Evolutionary conservation across 805 yeast species (phyloP).

Genomic region (Pichia eremophila): DNA sequence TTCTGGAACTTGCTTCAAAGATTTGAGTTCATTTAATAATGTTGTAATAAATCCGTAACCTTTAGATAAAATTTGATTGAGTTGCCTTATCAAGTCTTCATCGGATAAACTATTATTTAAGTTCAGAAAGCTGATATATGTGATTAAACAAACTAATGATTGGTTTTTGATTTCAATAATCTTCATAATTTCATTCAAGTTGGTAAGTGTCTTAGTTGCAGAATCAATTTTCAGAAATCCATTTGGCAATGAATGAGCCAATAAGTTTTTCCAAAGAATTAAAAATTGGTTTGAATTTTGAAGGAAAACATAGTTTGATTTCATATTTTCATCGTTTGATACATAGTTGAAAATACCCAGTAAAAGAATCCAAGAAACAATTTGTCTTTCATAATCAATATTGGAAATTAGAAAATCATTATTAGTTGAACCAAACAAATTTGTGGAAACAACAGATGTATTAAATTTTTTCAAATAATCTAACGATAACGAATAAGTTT

Average conservation of each 20-base stretch:
- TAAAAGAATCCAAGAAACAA: conserved; percentile 53
- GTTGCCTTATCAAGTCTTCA: conserved; percentile 24
- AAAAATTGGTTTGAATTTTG: conserved; percentile 52
- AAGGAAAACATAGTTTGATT: conserved; percentile 40
- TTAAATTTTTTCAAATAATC: conserved; percentile 26
- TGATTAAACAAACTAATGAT: conserved; percentile 47
- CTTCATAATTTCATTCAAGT: conserved; percentile 27
- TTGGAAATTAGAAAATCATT: conserved; percentile 21
- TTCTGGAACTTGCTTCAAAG: conserved; percentile 10
- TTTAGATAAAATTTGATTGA: conserved; percentile 24
- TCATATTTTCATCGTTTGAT: conserved; percentile 14
- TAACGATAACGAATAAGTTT: conserved; percentile 21
- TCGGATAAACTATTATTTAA: conserved; percentile 33
- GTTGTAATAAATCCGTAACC: conserved; percentile 23
- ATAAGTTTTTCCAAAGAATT: conserved; percentile 52
- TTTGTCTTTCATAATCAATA: conserved; percentile 27
- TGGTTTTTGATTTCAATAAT: conserved; percentile 44
- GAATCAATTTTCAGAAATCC: conserved; percentile 25
- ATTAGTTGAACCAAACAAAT: conserved; percentile 23
- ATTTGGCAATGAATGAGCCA: conserved; percentile 41
- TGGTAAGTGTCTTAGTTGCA: conserved; percentile 24
- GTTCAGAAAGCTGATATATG: conserved; percentile 40
- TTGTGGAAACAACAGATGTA: conserved; percentile 27
- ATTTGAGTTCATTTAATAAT: conserved; percentile 17
- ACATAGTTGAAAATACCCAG: conserved; percentile 53